These are phyloP conservation scores for Lasiosphaeriaceae sp. DNA, from an alignment of 495 filamentous ascomycete genomes.

Conservation along the genomic window DNA sequence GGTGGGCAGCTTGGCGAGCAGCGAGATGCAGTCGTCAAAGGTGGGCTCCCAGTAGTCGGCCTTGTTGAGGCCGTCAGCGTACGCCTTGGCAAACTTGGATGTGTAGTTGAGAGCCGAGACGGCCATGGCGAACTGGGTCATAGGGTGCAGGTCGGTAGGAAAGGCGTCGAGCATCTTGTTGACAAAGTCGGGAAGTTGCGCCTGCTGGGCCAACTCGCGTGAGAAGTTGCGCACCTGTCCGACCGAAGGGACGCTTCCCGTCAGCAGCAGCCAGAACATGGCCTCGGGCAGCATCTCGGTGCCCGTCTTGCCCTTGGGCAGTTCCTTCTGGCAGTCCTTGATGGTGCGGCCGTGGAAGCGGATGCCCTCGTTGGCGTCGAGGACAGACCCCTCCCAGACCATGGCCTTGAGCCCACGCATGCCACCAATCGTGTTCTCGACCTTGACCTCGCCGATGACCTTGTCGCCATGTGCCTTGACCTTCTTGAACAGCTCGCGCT, in stretches of 20 bases:
- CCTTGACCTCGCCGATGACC: constrained; percentile 83
- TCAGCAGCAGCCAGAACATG: constrained; percentile 99
- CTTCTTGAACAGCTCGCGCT: constrained; percentile 86
- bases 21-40: constrained; percentile 90
- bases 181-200: constrained; percentile 77
- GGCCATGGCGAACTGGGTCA: constrained; percentile 95
- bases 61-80: constrained; percentile 86
- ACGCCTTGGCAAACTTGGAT: constrained; percentile 86
- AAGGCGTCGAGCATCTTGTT: constrained; percentile 86
- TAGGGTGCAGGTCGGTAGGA: constrained; percentile 85
- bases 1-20: constrained; percentile 93
- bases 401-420: constrained; percentile 98
- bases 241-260: constrained; percentile 82
- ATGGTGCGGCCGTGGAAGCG: constrained; percentile 97
- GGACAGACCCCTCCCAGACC: constrained; percentile 97
- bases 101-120: constrained; percentile 91
- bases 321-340: constrained; percentile 91
- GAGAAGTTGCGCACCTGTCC: constrained; percentile 77
- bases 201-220: constrained; percentile 81
- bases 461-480: constrained; percentile 83
- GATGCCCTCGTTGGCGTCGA: constrained; percentile 95
- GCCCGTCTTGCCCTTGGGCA: constrained; percentile 88
- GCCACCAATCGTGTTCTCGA: constrained; percentile 90
- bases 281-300: constrained; percentile 99
- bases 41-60: constrained; percentile 98